Base-by-base conservation (phyloP, 768 basidiomycete species). In the Kwoniella europaea region DNA sequence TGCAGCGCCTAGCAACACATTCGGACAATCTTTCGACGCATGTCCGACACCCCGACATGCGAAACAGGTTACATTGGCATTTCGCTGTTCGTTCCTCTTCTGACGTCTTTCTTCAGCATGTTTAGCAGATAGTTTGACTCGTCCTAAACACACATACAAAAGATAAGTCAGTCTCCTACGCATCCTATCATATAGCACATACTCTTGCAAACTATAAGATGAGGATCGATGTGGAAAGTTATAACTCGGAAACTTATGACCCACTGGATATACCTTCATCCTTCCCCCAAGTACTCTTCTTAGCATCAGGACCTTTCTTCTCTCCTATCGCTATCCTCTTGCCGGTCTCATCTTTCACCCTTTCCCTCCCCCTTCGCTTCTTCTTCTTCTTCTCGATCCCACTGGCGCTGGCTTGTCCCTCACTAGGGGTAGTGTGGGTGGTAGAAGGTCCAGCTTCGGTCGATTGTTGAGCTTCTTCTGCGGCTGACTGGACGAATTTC, bases 21-120 rank as follows among this genome's bases (percentile, higher is more conserved):
- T 88, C 0, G 91, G 91, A 79, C 94, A 98, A 67, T 93, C 88
- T 80, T 86, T 89, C 3, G 93, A 93, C 1, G 90, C 86, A 78
- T 98, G 94, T 0, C 94, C 94, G 71, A 86, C 88, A 77, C 89
- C 86, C 63, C 94, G 88, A 85, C 94, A 98, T 2, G 91, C 91
- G 82, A 94, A 95, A 80, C 94, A 97, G 6, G 88, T 89, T 1
- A 64, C 63, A 22, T 57, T 57, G 18, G 86, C 84, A 13, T 86
- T 74, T 54, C 88, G 88, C 58, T 90, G 88, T 2, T 87, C 79
- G 62, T 88, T 87, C 46, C 93, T 89, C 73, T 88, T 87, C 63
- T 89, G 78, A 15, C 93, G 87, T 60, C 94, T 86, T 20, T 84
- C 76, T 78, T 95, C 92, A 0, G 85, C 81, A 20, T 84, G 83